These are phyloP conservation scores for Penicillium antarcticum DNA, from an alignment of 495 filamentous ascomycete genomes.

Conservation along the genomic window DNA sequence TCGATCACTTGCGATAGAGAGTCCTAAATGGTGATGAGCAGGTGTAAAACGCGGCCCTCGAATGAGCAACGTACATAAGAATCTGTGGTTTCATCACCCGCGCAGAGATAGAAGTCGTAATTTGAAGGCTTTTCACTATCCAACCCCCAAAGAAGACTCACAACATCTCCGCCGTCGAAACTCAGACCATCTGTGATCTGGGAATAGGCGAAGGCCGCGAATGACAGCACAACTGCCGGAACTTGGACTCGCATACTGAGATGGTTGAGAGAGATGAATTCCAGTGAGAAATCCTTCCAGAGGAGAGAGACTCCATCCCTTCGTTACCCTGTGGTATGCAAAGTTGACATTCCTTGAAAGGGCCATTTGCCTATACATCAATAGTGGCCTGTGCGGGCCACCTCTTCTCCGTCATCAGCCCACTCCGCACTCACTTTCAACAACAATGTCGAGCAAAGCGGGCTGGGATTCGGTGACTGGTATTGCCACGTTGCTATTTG, in stretches of 20 bases:
- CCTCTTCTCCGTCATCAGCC: not conserved
- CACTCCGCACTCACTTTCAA: not conserved
- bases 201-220: slow-evolving; percentile 46
- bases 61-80: slow-evolving; percentile 30
- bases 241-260: slow-evolving; percentile 35
- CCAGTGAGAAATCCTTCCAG: not conserved
- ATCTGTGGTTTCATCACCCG: slow-evolving; percentile 54
- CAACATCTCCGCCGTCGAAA: slow-evolving; percentile 44
- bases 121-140: slow-evolving; percentile 41
- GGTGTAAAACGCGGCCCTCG: not conserved
- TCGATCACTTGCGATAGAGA: slow-evolving; percentile 40
- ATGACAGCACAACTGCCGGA: slow-evolving; percentile 37
- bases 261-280: not conserved
- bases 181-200: slow-evolving; percentile 53
- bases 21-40: slow-evolving; percentile 29
- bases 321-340: slow-evolving; percentile 9
- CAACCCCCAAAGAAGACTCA: slow-evolving; percentile 32
- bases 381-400: not conserved
- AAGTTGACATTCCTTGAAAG: not conserved
- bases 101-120: slow-evolving; percentile 62
- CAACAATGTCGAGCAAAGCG: slow-evolving; percentile 29
- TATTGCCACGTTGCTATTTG: slow-evolving; percentile 41
- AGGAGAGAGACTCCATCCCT: not conserved
- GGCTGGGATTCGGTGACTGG: slow-evolving; percentile 34
- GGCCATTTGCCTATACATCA: too few relatives aligned